phyloP scores from a whole-genome alignment of 2,329 filamentous ascomycete species.

The Claviceps fusiformis region DNA sequence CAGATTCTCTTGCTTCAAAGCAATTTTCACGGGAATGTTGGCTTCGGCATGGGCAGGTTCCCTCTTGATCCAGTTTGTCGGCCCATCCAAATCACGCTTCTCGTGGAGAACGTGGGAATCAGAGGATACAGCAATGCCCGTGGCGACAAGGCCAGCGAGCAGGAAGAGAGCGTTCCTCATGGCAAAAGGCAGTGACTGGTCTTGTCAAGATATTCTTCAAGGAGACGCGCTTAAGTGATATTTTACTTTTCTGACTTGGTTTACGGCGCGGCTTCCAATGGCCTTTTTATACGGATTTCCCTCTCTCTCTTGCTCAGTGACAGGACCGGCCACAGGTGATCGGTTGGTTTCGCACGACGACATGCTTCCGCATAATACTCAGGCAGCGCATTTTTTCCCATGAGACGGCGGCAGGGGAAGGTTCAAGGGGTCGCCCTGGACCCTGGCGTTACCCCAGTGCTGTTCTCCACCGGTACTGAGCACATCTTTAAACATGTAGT shows the following conservation, averaged over 20 bases:
- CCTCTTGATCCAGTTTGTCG: constrained; percentile 14
- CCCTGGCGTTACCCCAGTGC: not conserved
- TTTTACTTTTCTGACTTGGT: not conserved
- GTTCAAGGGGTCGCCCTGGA: not conserved
- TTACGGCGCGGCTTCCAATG: not conserved
- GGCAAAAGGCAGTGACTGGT: not conserved
- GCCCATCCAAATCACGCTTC: constrained; percentile 10
- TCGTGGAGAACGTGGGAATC: constrained; percentile 19
- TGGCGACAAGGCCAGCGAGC: constrained; percentile 9
- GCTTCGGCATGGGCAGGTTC: constrained; percentile 8
- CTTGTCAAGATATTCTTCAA: not conserved
- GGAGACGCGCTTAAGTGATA: not conserved
- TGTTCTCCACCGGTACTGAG: too few relatives aligned
- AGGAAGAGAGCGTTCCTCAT: constrained; percentile 11
- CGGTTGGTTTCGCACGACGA: not conserved
- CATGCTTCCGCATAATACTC: not conserved
- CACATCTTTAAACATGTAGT: too few relatives aligned
- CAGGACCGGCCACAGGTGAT: not conserved
- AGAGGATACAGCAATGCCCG: constrained; percentile 8
- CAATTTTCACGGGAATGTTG: constrained; percentile 26
- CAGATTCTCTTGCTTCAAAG: constrained; percentile 31
- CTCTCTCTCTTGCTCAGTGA: not conserved
- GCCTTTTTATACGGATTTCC: not conserved
- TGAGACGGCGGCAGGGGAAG: not conserved
- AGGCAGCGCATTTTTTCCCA: not conserved